Conservation (phyloP, 306 rosid genomes). For the Inga laurina region DNA sequence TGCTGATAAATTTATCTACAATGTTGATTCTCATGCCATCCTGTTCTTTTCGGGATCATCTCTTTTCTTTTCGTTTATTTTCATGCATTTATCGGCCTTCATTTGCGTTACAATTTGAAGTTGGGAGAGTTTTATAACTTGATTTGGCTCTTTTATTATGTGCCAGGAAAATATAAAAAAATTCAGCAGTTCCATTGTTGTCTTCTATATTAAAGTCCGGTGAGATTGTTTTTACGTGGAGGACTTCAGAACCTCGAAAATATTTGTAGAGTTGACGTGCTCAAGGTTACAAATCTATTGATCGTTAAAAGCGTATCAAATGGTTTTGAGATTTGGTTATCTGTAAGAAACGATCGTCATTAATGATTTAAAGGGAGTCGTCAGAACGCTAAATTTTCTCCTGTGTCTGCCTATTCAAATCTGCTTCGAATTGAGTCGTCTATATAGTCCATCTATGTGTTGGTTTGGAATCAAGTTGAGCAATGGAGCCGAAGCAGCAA, state of each 20-base stretch:
- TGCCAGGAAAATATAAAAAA: conserved; percentile 5
- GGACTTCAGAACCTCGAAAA: conserved; percentile 35
- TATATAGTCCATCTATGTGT: conserved; percentile 27
- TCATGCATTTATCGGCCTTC: conserved; percentile 38
- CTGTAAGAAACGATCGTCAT: conserved; percentile 35
- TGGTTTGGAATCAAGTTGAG: conserved; percentile 21
- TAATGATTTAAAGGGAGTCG: conserved; percentile 20
- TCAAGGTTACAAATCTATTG: conserved; percentile 34
- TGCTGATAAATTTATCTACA: not conserved
- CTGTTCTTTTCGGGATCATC: not conserved
- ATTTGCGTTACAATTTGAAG: conserved; percentile 53
- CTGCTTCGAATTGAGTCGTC: conserved; percentile 19
- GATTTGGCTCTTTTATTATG: conserved; percentile 30
- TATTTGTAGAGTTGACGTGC: not conserved
- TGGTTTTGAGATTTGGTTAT: conserved; percentile 31
- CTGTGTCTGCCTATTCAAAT: conserved; percentile 31
- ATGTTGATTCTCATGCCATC: conserved; percentile 1
- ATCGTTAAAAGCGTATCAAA: conserved; percentile 34
- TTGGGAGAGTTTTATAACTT: conserved; percentile 27
- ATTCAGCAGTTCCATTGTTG: conserved; percentile 3
- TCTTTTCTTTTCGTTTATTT: conserved; percentile 24
- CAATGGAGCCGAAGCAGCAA: conserved; percentile 23
- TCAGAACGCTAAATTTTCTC: conserved; percentile 22
- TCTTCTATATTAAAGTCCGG: conserved; percentile 47
- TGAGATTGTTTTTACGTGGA: conserved; percentile 26